A percentile compares a stretch with the other conserved stretches of the same genome.
phyloP scores from a whole-genome alignment of 139 green algal species.

The Gonium pectorale region DNA sequence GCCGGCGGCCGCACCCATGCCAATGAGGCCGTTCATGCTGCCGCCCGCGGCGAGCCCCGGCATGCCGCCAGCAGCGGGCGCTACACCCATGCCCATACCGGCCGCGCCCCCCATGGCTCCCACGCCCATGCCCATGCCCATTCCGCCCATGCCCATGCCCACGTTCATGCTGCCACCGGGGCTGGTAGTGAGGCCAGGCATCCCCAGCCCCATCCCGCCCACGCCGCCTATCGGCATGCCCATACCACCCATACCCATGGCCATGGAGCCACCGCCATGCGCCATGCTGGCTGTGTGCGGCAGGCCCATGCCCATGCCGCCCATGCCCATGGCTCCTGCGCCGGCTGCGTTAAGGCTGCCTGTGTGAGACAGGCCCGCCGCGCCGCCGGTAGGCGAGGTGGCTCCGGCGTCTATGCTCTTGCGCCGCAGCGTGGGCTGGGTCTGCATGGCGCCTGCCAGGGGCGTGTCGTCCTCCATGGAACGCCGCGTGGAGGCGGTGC shows the following conservation, averaged over 20 bases:
- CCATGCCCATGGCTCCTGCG: not conserved
- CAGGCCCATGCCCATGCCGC: conserved; percentile 26
- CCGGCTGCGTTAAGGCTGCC: not conserved
- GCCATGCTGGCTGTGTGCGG: not conserved
- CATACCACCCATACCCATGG: conserved; percentile 12
- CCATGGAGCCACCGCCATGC: not conserved
- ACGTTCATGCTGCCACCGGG: conserved; percentile 30
- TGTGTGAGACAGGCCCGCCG: not conserved
- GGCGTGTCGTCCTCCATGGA: not conserved
- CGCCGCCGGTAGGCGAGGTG: not conserved
- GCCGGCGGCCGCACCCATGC: not conserved
- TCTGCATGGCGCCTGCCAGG: not conserved
- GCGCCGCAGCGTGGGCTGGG: conserved; percentile 15
- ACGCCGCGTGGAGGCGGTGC: conserved; percentile 1
- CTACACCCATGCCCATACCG: not conserved
- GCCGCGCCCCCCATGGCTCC: not conserved
- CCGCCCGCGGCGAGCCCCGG: not conserved
- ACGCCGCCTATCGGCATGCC: not conserved
- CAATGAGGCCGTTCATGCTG: not conserved
- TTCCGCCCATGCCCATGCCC: not conserved
- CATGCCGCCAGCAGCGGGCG: not conserved
- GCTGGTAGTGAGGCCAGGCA: not conserved
- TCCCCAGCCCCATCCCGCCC: conserved; percentile 15
- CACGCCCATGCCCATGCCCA: not conserved
- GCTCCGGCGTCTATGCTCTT: conserved; percentile 16